Percentiles rank a stretch among this genome's conserved stretches.
Conservation (phyloP, 169 alveolate species). For the Babesia bigemina region DNA sequence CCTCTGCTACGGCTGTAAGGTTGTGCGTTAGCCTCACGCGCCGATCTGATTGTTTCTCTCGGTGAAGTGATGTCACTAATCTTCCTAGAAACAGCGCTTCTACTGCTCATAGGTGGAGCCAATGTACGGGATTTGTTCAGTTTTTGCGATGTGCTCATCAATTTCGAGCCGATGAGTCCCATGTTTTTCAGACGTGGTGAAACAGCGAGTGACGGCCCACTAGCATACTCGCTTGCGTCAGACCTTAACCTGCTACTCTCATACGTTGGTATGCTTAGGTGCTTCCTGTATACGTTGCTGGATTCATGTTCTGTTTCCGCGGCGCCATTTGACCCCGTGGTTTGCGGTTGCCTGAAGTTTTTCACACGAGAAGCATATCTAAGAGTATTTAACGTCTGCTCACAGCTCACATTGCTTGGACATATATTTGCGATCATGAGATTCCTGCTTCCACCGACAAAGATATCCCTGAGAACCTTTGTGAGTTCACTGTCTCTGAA, state of each 20-base stretch:
- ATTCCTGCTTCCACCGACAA: slow-evolving; percentile 93
- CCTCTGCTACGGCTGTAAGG: slow-evolving; percentile 3
- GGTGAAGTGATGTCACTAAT: slow-evolving; percentile 3
- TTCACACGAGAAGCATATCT: slow-evolving; percentile 97
- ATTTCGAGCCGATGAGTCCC: not conserved
- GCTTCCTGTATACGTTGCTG: not conserved
- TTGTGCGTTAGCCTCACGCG: slow-evolving; percentile 5
- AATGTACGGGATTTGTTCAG: slow-evolving; percentile 1
- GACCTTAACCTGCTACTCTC: not conserved
- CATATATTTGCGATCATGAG: slow-evolving; percentile 98
- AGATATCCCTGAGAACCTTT: slow-evolving; percentile 91
- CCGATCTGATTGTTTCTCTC: slow-evolving; percentile 3
- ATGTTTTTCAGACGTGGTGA: slow-evolving; percentile 11
- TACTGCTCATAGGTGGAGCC: not conserved
- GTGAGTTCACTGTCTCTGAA: slow-evolving; percentile 98
- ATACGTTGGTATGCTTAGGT: not conserved
- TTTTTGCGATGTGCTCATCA: slow-evolving; percentile 10
- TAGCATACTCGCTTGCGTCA: not conserved
- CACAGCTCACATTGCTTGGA: slow-evolving; percentile 95
- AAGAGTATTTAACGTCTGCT: slow-evolving; percentile 97
- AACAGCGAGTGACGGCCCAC: slow-evolving; percentile 9
- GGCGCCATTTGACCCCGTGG: slow-evolving; percentile 16
- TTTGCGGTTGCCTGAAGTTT: slow-evolving; percentile 85
- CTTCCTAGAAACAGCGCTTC: slow-evolving; percentile 1
- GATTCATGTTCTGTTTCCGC: slow-evolving; percentile 47